These are phyloP conservation scores for Phycomyces blakesleeanus DNA, from an alignment of 192 early-diverging fungal species.

Conservation along the genomic window DNA sequence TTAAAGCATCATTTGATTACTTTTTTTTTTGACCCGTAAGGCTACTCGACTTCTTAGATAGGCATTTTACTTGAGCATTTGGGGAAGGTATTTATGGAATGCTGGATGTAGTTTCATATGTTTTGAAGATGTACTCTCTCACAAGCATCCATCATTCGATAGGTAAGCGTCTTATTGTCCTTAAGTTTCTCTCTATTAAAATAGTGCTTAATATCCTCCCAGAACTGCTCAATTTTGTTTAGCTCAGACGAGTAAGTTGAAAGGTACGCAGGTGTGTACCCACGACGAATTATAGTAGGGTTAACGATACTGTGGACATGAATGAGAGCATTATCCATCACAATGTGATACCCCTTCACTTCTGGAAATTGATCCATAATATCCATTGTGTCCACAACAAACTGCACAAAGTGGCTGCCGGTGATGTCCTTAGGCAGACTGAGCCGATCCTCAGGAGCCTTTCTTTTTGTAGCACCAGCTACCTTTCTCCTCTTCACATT, in stretches of 20 bases:
- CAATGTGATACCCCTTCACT: constrained; percentile 5
- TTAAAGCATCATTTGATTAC: too few species aligned
- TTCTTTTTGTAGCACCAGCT: constrained; percentile 1
- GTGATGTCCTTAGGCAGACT: neutral
- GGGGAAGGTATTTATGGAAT: constrained; percentile 1
- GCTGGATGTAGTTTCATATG: constrained; percentile 5
- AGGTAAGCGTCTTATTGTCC: neutral
- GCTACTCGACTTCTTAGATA: too few species aligned
- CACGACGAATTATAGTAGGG: neutral
- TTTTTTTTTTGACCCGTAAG: too few species aligned
- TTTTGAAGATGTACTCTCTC: neutral
- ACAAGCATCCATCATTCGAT: neutral
- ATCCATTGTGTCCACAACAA: constrained; percentile 4
- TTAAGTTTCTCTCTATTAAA: neutral
- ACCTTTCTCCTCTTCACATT: neutral
- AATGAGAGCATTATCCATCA: constrained; percentile 9
- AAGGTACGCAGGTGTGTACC: neutral
- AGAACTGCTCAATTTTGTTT: neutral
- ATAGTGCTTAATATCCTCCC: neutral
- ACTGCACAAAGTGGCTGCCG: constrained; percentile 2
- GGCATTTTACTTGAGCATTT: neutral
- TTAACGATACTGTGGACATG: neutral
- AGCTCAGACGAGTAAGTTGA: constrained; percentile 10
- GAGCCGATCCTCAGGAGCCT: constrained; percentile 4
- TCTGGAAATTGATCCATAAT: constrained; percentile 10